Base-by-base conservation (phyloP, 1,139 yeast species). In the Chernovozyma sophiae-reginae region DNA sequence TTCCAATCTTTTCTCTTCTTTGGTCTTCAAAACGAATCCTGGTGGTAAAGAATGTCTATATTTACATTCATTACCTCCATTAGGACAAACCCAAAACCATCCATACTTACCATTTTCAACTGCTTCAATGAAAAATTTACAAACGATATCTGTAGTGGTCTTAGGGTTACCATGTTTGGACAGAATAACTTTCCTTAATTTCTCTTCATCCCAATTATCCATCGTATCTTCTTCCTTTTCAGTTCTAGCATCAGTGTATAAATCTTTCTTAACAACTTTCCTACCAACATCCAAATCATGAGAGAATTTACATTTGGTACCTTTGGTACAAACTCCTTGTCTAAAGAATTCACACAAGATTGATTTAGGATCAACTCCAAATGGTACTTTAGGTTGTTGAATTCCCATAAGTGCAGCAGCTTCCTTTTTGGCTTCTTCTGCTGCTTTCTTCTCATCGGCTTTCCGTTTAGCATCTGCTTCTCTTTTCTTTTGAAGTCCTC, bases 21-120 rank as follows among this genome's bases (percentile, higher is more conserved):
- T 90, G 33, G 98, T 92, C 72, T 92, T 94, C 65, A 94, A 77
- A 38, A 87, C 95, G 61, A 89, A 94, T 1, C 98, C 99, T 32
- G 94, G 89, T 31, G 99, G 99, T 52, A 94, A 73, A n/a, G 97
- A 84, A 63, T 94, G 99, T 61, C 77, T 81, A 68, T 94, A 94
- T 70, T 84, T 92, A 77, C 99, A 94, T 40, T 79, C 83, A 48
- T 83, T 81, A 45, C 96, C 97, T 30, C 92, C 92, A 51, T 86
- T 86, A 26, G 98, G 99, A 68, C 99, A 92, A 24, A 77, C 76
- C 99, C 98, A 92, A 64, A 92, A 90, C 98, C 98, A 92, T 52
- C 99, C 98, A 58, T 94, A 92, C 59, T 92, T 90, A 40, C 95
- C 94, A 55, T 89, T 89, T 57, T 94, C 98, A 43, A 94, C 97